phyloP scores from a whole-genome alignment of 176 grass and related monocot species.

The Avena insularis region DNA sequence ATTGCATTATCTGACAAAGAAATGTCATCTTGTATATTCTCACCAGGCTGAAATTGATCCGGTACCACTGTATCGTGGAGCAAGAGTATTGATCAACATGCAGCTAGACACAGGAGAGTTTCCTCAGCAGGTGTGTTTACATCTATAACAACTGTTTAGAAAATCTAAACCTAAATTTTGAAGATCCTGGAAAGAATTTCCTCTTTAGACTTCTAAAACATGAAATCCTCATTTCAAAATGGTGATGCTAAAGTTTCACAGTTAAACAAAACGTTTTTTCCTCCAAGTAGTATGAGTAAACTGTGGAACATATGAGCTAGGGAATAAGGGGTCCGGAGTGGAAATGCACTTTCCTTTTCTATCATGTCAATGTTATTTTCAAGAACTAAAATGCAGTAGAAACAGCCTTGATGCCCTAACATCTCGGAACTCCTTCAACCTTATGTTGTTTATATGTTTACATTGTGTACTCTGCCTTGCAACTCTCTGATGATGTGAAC shows the following conservation, averaged over 20 bases:
- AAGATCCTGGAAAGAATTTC: too few species aligned
- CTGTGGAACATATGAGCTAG: neutral
- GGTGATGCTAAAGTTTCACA: neutral
- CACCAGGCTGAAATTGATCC: conserved; percentile 42
- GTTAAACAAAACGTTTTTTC: neutral
- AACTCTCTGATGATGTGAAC: neutral
- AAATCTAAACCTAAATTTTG: neutral
- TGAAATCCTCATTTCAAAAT: neutral
- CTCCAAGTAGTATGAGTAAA: neutral
- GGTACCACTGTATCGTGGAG: conserved; percentile 24
- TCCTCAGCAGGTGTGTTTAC: conserved; percentile 34
- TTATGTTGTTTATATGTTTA: too few species aligned
- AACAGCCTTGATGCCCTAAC: too few species aligned
- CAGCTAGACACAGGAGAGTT: conserved; percentile 24
- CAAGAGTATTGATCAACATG: conserved; percentile 43
- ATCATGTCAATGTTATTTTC: neutral
- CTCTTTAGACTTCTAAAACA: neutral
- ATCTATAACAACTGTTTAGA: neutral
- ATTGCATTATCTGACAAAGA: neutral
- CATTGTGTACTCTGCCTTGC: too few species aligned
- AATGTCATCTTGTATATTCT: neutral
- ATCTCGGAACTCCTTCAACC: too few species aligned
- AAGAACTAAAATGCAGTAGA: too few species aligned
- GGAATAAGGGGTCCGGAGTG: neutral
- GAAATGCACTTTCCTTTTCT: neutral